Evolutionary conservation across 306 rosid genomes (phyloP), one percentile per base, ranked within the genome.

Genomic region (Oxytropis ochrocephala): DNA sequence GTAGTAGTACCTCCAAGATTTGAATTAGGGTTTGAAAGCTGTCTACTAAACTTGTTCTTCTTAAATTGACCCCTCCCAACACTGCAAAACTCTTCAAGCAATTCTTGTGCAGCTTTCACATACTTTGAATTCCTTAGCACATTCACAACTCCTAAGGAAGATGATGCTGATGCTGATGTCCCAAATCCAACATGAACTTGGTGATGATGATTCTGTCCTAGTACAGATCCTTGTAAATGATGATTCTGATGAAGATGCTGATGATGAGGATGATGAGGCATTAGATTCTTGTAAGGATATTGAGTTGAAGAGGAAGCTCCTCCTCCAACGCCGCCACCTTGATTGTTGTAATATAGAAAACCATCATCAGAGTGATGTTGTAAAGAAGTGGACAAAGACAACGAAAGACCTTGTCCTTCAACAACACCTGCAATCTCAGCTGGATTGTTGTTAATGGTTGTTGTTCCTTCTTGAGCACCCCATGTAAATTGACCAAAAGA

Each of bases 31-130:
- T 89, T 89, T 55, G 88, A 55, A 14, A 78, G 64, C n/a, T 85
- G 89, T 19, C 82, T 79, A 8, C 53, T 77, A 47, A 84, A 73
- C 55, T 84, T 90, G 83, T 76, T 87, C 85, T 86, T 88, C 83
- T 86, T 90, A 79, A 88, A 77, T 62, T 90, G 95, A 5, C 95
- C 90, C 42, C 91, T 90, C 19, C 96, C 96, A 6, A 90, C 96
- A 64, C 95, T 90, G 75, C 96, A 90, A 32, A 90, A 90, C 67
- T 90, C 96, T 78, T 90, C 96, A 3, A 90, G 56, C 77, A 90
- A 76, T 59, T 90, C 91, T 47, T 90, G 95, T 3, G 96, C 91
- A 4, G 90, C 87, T 10, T 84, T 90, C 13, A 78, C 89, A 67
- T 86, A 88, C 70, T 78, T 88, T 3, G 96, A 90, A 46, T 84